phyloP scores from a whole-genome alignment of 371 early-diverging fungal species.

The Coemansia sp. region DNA sequence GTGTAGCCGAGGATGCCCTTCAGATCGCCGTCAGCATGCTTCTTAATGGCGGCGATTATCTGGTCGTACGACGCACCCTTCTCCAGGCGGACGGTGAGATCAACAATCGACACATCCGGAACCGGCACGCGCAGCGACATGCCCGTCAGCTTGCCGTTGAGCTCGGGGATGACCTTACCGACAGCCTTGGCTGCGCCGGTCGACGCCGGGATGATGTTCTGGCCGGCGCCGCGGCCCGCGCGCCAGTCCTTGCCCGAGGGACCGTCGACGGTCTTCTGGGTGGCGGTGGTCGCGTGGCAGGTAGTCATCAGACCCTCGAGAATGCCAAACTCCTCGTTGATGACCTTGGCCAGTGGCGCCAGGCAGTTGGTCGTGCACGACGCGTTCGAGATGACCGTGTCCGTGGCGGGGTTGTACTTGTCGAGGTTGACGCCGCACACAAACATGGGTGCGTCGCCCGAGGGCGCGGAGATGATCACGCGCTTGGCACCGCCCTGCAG shows the following conservation, averaged over 20 bases:
- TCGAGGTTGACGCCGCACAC: conserved; percentile 94
- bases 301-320: conserved; percentile 92
- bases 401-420: conserved; percentile 74
- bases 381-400: conserved; percentile 95
- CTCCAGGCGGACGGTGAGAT: conserved; percentile 90
- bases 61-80: conserved; percentile 89
- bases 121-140: conserved; percentile 99
- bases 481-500: conserved; percentile 94
- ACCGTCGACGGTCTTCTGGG: conserved; percentile 99
- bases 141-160: conserved; percentile 98
- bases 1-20: conserved; percentile 97
- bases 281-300: conserved; percentile 97
- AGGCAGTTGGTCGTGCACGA: conserved; percentile 99
- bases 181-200: conserved; percentile 99
- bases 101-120: conserved; percentile 98
- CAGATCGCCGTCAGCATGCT: conserved; percentile 68
- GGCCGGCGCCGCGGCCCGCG: conserved; percentile 93
- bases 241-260: conserved; percentile 98
- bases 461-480: conserved; percentile 98
- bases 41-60: conserved; percentile 84
- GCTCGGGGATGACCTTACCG: conserved; percentile 96
- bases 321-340: conserved; percentile 76
- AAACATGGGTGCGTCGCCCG: conserved; percentile 85
- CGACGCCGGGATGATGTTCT: conserved; percentile 99
- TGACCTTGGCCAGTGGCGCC: conserved; percentile 98